phyloP scores from a whole-genome alignment of 129 eudicot species.

The Flaveria brownii region DNA sequence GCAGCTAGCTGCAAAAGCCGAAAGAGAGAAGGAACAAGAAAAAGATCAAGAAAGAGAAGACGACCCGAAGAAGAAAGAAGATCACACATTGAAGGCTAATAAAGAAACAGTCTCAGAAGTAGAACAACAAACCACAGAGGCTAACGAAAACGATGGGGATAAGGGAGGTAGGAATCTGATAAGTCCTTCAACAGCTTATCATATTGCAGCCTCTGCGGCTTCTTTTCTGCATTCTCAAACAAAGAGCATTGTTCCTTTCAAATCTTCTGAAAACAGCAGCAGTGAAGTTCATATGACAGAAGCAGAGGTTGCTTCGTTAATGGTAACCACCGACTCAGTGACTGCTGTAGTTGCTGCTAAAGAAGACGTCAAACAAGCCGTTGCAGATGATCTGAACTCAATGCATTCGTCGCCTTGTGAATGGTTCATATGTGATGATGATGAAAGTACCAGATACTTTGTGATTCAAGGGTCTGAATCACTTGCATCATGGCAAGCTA shows the following conservation, averaged over 20 bases:
- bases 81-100: slow-evolving; percentile 13
- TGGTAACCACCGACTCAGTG: slow-evolving; percentile 90
- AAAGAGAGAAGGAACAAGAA: slow-evolving; percentile 45
- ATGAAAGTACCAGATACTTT: slow-evolving; percentile 69
- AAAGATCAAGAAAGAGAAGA: slow-evolving; percentile 35
- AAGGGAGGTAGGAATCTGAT: slow-evolving; percentile 39
- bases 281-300: slow-evolving; percentile 37
- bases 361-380: slow-evolving; percentile 98
- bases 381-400: slow-evolving; percentile 89
- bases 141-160: slow-evolving; percentile 20
- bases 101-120: slow-evolving; percentile 22
- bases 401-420: slow-evolving; percentile 79
- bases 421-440: slow-evolving; percentile 90
- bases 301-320: slow-evolving; percentile 70
- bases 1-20: slow-evolving; percentile 45
- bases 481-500: slow-evolving; percentile 96
- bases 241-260: slow-evolving; percentile 59
- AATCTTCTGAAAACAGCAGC: slow-evolving; percentile 36
- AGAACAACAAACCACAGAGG: slow-evolving; percentile 17
- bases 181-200: slow-evolving; percentile 69
- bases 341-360: slow-evolving; percentile 95
- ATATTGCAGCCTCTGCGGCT: slow-evolving; percentile 94
- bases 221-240: slow-evolving; percentile 80
- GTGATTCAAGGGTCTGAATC: slow-evolving; percentile 97
- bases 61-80: slow-evolving; percentile 1